phyloP scores from a whole-genome alignment of 495 filamentous ascomycete species.

The Terfezia boudieri region DNA sequence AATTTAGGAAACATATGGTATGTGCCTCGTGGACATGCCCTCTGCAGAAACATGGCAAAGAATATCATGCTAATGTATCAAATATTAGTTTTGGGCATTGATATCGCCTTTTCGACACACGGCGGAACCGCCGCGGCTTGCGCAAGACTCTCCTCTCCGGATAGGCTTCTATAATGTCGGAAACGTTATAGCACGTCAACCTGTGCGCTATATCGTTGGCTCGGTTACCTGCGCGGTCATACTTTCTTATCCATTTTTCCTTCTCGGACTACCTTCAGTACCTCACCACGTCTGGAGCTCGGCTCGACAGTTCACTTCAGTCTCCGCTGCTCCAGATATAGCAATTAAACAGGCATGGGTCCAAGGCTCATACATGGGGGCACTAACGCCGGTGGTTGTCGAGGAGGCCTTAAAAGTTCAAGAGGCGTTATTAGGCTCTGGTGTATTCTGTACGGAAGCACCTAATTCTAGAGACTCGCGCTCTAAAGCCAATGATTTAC shows the following conservation, averaged over 20 bases:
- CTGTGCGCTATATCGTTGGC: slow-evolving; percentile 38
- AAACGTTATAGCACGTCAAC: slow-evolving; percentile 39
- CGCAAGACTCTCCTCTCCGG: slow-evolving; percentile 36
- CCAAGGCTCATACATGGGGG: slow-evolving; percentile 40
- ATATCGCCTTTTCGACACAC: slow-evolving; percentile 24
- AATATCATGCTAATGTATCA: background rate
- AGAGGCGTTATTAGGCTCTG: slow-evolving; percentile 28
- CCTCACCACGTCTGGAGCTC: slow-evolving; percentile 61
- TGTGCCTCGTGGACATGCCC: no score
- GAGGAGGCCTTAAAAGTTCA: slow-evolving; percentile 40
- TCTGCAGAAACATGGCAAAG: no score
- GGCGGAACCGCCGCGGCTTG: slow-evolving; percentile 37
- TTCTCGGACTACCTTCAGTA: slow-evolving; percentile 39
- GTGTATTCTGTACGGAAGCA: background rate
- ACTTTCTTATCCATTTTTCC: slow-evolving; percentile 43
- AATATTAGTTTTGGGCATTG: slow-evolving; percentile 18
- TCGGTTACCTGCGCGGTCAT: slow-evolving; percentile 38
- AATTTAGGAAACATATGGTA: no score
- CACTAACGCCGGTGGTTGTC: slow-evolving; percentile 37
- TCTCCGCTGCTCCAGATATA: slow-evolving; percentile 21
- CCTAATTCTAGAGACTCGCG: background rate
- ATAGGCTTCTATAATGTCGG: slow-evolving; percentile 38
- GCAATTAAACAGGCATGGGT: slow-evolving; percentile 31
- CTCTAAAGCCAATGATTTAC: background rate
- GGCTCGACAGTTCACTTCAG: slow-evolving; percentile 32